Base-by-base conservation (phyloP, 2,329 filamentous ascomycete genomes). In the Zasmidium citrigriseum region DNA sequence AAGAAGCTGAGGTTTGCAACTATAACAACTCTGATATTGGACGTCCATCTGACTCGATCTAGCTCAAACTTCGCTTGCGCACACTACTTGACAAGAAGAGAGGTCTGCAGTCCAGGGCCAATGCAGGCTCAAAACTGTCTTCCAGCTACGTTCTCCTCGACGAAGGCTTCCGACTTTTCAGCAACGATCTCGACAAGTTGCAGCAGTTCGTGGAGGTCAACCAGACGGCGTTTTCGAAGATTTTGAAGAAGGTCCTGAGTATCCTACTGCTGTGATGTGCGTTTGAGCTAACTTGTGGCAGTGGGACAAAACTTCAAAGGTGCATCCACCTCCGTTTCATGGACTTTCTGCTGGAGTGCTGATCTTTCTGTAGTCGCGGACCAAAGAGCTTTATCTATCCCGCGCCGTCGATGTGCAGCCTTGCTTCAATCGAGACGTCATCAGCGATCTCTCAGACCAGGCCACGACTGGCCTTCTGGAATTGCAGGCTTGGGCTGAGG, bases 261-360 rank as follows among this genome's bases (percentile, higher is more conserved):
- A 59, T 57, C 54, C 49, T 60, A 16, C 55, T 55, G 46, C 52
- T 46, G 55, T 56, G 38, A 50, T 38, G 38, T 52, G 58, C 59
- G 57, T 67, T 58, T 66, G 41, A 59, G 69, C 78, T 80, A 69
- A 78, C 77, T 52, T 64, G 56, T 63, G 58, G 54, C 72, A 87
- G 85, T 99, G 95, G 95, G 95, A 99, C 78, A 99, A 99, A 84
- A 97, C 93, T 1, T 97, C 93, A 67, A 99, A 98, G 83, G 85
- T 87, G 73, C 65, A 75, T 65, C 58, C 56, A 50, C 67, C 55
- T 48, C 46, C 55, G 59, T 63, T 27, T 52, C 25, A 23, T 23
- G 4, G 38, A 20, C 45, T 46, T 18, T 48, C 24, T 24, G 29
- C 29, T 29, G 27, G 20, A 11, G 22, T 64, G 61, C 69, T 70